These are phyloP conservation scores for Linanthus parryae DNA, from an alignment of 148 eudicot species.

Conservation along the genomic window DNA sequence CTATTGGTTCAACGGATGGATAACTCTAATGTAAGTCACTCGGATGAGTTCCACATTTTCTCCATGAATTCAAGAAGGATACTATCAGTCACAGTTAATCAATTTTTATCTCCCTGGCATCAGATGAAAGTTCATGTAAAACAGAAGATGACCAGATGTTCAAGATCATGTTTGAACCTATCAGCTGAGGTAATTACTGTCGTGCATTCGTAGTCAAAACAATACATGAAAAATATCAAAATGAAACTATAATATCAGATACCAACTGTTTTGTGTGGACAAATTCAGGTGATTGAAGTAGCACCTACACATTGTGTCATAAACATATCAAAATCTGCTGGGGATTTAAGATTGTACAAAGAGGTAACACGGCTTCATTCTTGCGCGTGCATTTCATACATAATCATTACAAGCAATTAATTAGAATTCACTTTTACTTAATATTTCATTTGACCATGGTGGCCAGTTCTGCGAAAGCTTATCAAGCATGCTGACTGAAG, in stretches of 20 bases:
- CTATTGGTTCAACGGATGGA: slow-evolving; percentile 43
- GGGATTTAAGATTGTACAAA: slow-evolving; percentile 30
- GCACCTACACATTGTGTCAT: slow-evolving; percentile 51
- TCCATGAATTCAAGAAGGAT: background rate
- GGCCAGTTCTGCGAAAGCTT: slow-evolving; percentile 52
- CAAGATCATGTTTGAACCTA: slow-evolving; percentile 36
- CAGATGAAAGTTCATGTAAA: slow-evolving; percentile 39
- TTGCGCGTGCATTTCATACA: background rate
- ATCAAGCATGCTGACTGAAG: slow-evolving; percentile 32
- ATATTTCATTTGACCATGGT: slow-evolving; percentile 4
- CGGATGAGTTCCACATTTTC: background rate
- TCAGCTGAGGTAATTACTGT: slow-evolving; percentile 34
- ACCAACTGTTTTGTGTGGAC: slow-evolving; percentile 2
- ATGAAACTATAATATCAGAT: background rate
- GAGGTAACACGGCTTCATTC: slow-evolving; percentile 22
- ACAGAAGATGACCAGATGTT: slow-evolving; percentile 26
- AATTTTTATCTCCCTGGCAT: background rate
- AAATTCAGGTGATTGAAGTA: slow-evolving; percentile 34
- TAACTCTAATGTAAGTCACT: slow-evolving; percentile 30
- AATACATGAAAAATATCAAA: background rate
- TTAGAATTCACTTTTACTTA: background rate
- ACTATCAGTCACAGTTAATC: background rate
- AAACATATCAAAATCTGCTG: slow-evolving; percentile 39
- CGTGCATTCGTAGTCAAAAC: background rate
- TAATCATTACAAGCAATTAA: background rate